A percentile compares a stretch with the other conserved stretches of the same genome.
Conservation (phyloP, 345 rosid genomes). For the Eucalyptus sp. region DNA sequence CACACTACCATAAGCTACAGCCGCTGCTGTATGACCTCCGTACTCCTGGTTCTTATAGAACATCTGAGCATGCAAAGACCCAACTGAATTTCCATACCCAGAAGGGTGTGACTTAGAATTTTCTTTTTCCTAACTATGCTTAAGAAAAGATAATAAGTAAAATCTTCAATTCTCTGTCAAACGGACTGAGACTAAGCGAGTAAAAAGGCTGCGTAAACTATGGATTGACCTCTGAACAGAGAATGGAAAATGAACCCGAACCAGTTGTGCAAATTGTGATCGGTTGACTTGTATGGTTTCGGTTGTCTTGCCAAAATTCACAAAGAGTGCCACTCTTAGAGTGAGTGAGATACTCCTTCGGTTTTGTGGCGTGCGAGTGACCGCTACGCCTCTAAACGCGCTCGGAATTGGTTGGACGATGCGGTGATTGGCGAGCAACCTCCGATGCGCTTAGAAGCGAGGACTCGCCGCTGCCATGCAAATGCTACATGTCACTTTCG, state of each 20-base stretch:
- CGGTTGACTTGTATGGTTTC: neutral
- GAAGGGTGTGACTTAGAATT: neutral
- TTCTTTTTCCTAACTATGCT: neutral
- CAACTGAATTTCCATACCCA: neutral
- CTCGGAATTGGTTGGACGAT: neutral
- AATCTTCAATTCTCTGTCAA: neutral
- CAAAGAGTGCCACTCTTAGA: neutral
- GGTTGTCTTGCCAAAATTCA: neutral
- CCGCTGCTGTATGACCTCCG: neutral
- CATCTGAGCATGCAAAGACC: neutral
- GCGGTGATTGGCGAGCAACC: neutral
- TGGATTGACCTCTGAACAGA: neutral
- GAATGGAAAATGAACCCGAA: neutral
- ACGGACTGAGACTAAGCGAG: neutral
- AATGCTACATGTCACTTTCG: neutral
- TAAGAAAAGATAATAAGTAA: neutral
- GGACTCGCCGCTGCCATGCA: neutral
- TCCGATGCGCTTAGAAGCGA: neutral
- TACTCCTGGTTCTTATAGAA: neutral
- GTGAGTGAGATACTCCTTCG: neutral
- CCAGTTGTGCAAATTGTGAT: neutral
- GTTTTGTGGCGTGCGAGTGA: neutral
- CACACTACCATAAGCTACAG: neutral
- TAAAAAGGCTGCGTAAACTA: neutral
- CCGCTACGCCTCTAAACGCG: neutral